Conservation (phyloP, 1,284 basidiomycete genomes). For the Cystobasidiaceae sp. region DNA sequence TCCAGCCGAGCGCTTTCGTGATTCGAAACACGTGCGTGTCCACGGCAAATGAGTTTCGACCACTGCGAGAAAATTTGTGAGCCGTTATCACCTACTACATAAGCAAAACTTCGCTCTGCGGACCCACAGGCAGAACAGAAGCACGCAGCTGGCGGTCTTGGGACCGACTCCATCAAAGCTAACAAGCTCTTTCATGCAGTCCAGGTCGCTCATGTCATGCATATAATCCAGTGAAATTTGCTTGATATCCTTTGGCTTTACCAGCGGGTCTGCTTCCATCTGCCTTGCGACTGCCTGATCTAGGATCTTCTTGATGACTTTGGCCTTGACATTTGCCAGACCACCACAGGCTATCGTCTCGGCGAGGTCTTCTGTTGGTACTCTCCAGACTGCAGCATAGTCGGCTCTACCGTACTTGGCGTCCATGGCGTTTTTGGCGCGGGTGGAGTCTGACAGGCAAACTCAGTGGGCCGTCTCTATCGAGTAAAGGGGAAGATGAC, state of each 20-base stretch:
- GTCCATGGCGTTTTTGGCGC: slow-evolving; percentile 60
- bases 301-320: slow-evolving; percentile 60
- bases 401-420: slow-evolving; percentile 58
- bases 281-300: slow-evolving; percentile 55
- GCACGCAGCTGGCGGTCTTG: slow-evolving; percentile 71
- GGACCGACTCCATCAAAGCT: slow-evolving; percentile 66
- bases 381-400: slow-evolving; percentile 58
- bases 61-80: slow-evolving; percentile 36
- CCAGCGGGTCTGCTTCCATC: neutral
- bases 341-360: slow-evolving; percentile 64
- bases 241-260: slow-evolving; percentile 8
- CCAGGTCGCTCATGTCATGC: slow-evolving; percentile 50
- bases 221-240: slow-evolving; percentile 37
- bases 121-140: slow-evolving; percentile 61
- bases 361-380: slow-evolving; percentile 55
- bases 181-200: slow-evolving; percentile 65
- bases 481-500: neutral
- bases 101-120: no score
- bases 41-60: slow-evolving; percentile 66
- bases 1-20: slow-evolving; percentile 63
- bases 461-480: neutral
- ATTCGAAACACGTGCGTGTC: slow-evolving; percentile 69
- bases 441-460: slow-evolving; percentile 52
- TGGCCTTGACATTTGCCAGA: slow-evolving; percentile 66
- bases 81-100: neutral